Base-by-base conservation (phyloP, 2,329 filamentous ascomycete genomes). In the Mycosphaerelloides madeirae region DNA sequence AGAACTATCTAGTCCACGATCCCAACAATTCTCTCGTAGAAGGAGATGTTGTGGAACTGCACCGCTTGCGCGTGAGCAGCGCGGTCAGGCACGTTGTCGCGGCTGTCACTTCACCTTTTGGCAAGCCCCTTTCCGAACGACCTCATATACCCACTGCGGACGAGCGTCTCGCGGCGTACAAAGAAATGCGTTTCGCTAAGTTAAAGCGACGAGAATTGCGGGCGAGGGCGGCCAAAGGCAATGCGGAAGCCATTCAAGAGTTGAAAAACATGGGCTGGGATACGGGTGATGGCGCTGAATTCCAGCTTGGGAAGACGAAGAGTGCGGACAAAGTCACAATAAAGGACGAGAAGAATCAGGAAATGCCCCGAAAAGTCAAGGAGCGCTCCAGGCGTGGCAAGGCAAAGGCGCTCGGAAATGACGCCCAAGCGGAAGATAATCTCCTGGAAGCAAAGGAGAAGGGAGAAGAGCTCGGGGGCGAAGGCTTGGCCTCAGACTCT, bases 21-120 rank as follows among this genome's bases (percentile, higher is more conserved):
- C 87, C 87, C 20, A 80, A 79, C 65, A 78, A 81, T 55, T 88
- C 84, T 19, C 76, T 89, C 29, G 76, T 81, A 46, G 77, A 78
- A 39, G 87, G 87, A 61, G 87, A 93, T 64, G 79, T 91, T 3
- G 79, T 93, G 20, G 75, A 79, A 50, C 85, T 91, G 56, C 79
- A 83, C 42, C 76, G 80, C 50, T 85, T 91, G 56, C 78, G 79
- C 41, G 79, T 78, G 6, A 81, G 79, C 31, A 80, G 80, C 50
- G 41, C 40, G 16, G 87, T 90, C 57, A 78, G 80, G 19, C 85
- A 91, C 58, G 81, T 90, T 29, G 81, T 93, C 20, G 81, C 83
- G 53, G 73, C 77, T 49, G 89, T 93, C 55, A 77, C 91, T 49
- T 82, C 85, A 3, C 86, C 84, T 2, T 80, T 78, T 47, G 84